Percentiles rank a stretch among this genome's conserved stretches.
Evolutionary conservation across 2,329 filamentous ascomycete genomes (phyloP).

Genomic region (Calycina herbarum): DNA sequence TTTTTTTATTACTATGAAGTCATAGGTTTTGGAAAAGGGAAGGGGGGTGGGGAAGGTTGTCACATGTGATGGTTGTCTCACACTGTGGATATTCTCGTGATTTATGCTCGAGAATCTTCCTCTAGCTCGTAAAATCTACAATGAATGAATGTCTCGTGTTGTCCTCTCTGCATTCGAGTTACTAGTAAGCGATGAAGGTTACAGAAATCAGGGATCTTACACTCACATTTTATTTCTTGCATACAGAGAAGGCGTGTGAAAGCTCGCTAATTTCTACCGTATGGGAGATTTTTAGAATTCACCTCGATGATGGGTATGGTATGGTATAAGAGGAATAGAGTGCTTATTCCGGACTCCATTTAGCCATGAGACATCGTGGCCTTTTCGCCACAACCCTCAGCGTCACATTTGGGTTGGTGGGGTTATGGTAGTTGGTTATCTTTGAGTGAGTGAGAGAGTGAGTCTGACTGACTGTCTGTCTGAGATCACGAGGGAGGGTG

Average conservation of each 20-base stretch:
- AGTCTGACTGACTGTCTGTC: background rate
- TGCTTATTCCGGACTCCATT: constrained; percentile 7
- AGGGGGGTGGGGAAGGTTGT: background rate
- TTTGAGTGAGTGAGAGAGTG: background rate
- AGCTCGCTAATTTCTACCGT: background rate
- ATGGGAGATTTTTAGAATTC: no score
- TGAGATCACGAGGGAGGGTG: background rate
- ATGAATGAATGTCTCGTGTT: no score
- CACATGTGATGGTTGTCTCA: constrained; percentile 1
- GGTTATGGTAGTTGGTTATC: background rate
- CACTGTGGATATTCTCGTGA: background rate
- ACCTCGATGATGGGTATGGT: background rate
- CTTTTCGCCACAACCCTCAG: background rate
- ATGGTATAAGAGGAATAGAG: background rate
- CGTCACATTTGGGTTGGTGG: background rate
- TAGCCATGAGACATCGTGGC: background rate
- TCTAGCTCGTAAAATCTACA: no score
- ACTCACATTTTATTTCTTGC: no score
- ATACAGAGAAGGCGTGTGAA: background rate
- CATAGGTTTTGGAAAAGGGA: background rate
- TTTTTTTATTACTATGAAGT: no score
- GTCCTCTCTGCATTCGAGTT: no score
- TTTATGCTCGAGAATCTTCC: background rate
- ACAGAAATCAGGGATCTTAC: background rate
- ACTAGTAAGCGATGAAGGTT: background rate